phyloP scores from a whole-genome alignment of 352 stramenopile species.

The Phytophthora agathidicida region DNA sequence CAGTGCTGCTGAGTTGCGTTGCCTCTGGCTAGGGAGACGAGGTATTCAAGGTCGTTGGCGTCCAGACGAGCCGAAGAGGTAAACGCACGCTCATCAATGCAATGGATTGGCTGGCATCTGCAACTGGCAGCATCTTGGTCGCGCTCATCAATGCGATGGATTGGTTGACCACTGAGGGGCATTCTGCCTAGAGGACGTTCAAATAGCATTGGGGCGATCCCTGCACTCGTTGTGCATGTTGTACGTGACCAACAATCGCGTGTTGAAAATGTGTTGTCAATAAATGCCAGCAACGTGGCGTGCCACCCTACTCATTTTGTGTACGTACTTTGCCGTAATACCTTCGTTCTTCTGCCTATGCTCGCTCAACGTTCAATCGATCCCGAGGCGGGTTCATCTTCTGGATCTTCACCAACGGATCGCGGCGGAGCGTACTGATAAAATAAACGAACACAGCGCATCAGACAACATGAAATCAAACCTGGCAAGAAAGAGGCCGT shows the following conservation, averaged over 20 bases:
- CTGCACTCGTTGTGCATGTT: too few relatives aligned
- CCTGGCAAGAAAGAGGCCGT: constrained; percentile 14
- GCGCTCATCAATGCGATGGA: too few relatives aligned
- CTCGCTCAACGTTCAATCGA: constrained; percentile 62
- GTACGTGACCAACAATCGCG: background rate
- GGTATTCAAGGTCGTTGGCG: constrained; percentile 3
- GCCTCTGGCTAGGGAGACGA: constrained; percentile 12
- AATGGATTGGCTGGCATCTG: too few relatives aligned
- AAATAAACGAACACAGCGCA: too few relatives aligned
- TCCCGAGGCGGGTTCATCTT: constrained; percentile 89
- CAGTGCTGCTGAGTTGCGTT: background rate
- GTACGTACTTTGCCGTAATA: constrained; percentile 9
- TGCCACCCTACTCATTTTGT: constrained; percentile 25
- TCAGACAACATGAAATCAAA: constrained; percentile 3
- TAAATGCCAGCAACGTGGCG: constrained; percentile 15
- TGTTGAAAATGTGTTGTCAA: constrained; percentile 18
- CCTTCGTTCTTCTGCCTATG: constrained; percentile 15
- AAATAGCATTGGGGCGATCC: too few relatives aligned
- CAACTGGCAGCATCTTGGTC: too few relatives aligned
- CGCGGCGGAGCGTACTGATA: constrained; percentile 66
- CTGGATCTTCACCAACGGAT: constrained; percentile 87
- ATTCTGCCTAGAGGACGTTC: too few relatives aligned
- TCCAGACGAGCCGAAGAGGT: constrained; percentile 9
- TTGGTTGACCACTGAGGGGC: too few relatives aligned
- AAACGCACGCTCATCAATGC: too few relatives aligned